These are phyloP conservation scores for Aspergillus brunneoviolaceus DNA, from an alignment of 2,329 filamentous ascomycete species.

Conservation along the genomic window DNA sequence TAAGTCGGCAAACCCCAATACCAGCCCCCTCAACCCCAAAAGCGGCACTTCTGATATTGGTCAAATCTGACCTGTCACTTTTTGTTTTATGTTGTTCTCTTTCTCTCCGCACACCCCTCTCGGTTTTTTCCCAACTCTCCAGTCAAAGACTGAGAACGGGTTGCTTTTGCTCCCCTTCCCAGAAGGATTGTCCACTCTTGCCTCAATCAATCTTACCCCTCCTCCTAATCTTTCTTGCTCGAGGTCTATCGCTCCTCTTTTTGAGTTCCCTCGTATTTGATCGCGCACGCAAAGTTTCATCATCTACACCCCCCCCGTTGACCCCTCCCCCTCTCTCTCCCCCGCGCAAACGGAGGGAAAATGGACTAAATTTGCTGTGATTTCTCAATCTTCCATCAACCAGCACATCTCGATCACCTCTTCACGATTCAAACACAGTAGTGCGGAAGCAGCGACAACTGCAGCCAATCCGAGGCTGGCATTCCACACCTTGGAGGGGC, in stretches of 20 bases:
- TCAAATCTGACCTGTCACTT: constrained; percentile 17
- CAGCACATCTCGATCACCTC: neutral
- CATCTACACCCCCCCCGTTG: neutral
- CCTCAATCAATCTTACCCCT: neutral
- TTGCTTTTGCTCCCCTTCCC: neutral
- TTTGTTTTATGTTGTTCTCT: neutral
- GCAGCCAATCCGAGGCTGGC: neutral
- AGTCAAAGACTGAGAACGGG: constrained; percentile 5
- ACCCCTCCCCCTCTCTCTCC: neutral
- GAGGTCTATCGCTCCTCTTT: neutral
- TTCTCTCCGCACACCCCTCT: neutral
- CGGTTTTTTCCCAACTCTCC: constrained; percentile 3
- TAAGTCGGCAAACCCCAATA: constrained; percentile 1
- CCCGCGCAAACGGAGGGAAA: neutral
- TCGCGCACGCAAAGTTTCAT: neutral
- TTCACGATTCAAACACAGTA: too few relatives aligned
- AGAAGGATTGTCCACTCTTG: neutral
- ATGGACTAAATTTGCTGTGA: neutral
- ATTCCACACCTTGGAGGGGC: neutral
- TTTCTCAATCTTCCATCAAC: neutral
- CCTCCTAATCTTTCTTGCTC: neutral
- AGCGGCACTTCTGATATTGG: constrained; percentile 10
- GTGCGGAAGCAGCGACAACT: neutral
- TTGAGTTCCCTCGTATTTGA: neutral
- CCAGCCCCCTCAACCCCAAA: neutral